Evolutionary conservation across 345 rosid species (phyloP), one percentile per base, ranked within the genome.

Genomic region (Dipteronia dyeriana): DNA sequence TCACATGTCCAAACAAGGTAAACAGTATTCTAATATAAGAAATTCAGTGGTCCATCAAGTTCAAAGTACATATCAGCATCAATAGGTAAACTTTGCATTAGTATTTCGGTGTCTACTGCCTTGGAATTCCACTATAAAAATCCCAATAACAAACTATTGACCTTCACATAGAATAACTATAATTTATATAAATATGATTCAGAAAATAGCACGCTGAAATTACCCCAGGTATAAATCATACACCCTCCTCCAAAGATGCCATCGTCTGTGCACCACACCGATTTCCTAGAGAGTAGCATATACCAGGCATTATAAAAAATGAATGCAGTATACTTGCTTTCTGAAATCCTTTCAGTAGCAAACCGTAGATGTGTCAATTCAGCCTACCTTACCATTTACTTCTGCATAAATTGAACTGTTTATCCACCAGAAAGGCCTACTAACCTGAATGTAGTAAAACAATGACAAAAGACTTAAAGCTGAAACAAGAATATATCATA

Each of bases 221-320:
- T 93, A 95, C 98, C 97, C 97, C 75, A 92, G 68, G 76, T 96
- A 96, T 84, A 96, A 86, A 83, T 96, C 99, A 86, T 94, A 96
- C 23, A 96, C 83, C 83, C 99, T 91, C 85, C 87, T 92, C 98
- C 99, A 96, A 31, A 94, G 90, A 88, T 95, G 99, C 99, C 99
- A 95, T 76, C 97, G 80, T 80, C 90, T 85, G 70, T 95, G 99
- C 79, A 93, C 99, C 82, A 95, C 98, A 26, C 98, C 97, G 72
- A 94, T 79, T 86, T 92, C 99, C 97, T 93, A 78, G 39, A 79
- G 62, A 80, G 51, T 57, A 70, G 26, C 43, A 77, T 38, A 76
- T 67, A 23, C 63, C 20, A 75, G 64, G 78, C 67, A 77, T 68
- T 71, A 71, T 78, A n/a, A 68, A 63, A 31, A 75, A 76, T 77